Percentiles rank a stretch among this genome's conserved stretches.
Conservation (phyloP, 257 asterid species). For the Scutellaria baicalensis region DNA sequence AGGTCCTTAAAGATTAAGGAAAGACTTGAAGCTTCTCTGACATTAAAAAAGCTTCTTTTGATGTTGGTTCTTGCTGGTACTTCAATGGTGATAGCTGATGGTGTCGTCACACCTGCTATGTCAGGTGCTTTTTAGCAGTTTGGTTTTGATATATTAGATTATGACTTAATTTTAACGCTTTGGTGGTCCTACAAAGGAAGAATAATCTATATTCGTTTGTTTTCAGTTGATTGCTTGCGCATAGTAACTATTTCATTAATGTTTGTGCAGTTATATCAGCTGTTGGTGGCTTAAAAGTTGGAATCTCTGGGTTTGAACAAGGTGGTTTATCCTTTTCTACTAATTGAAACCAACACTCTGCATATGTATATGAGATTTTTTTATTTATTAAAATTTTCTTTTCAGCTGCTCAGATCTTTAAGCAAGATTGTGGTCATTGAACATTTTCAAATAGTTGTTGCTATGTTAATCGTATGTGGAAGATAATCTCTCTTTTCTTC, state of each 20-base stretch:
- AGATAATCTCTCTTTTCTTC: slow-evolving; percentile 2
- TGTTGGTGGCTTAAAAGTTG: slow-evolving; percentile 90
- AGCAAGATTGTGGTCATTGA: background rate
- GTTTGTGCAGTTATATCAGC: slow-evolving; percentile 86
- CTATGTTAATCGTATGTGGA: background rate
- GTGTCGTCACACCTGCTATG: slow-evolving; percentile 98
- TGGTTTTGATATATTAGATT: slow-evolving; percentile 8
- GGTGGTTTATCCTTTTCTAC: slow-evolving; percentile 40
- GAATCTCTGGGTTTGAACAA: slow-evolving; percentile 67
- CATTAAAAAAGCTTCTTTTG: slow-evolving; percentile 79
- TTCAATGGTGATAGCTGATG: slow-evolving; percentile 98
- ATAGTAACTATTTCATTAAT: slow-evolving; percentile 14
- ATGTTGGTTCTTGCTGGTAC: slow-evolving; percentile 98
- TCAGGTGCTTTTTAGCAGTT: slow-evolving; percentile 54
- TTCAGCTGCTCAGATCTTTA: slow-evolving; percentile 11
- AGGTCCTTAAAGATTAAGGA: slow-evolving; percentile 94
- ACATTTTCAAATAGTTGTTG: background rate
- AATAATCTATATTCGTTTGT: slow-evolving; percentile 11
- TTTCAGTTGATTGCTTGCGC: slow-evolving; percentile 15
- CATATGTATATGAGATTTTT: background rate
- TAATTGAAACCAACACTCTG: background rate
- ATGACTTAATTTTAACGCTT: slow-evolving; percentile 3
- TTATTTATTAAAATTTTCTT: background rate
- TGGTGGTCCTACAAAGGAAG: slow-evolving; percentile 15
- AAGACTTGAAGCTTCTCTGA: slow-evolving; percentile 77